Conservation (phyloP, 176 grass and related monocot genomes). For the Juncus effusus region DNA sequence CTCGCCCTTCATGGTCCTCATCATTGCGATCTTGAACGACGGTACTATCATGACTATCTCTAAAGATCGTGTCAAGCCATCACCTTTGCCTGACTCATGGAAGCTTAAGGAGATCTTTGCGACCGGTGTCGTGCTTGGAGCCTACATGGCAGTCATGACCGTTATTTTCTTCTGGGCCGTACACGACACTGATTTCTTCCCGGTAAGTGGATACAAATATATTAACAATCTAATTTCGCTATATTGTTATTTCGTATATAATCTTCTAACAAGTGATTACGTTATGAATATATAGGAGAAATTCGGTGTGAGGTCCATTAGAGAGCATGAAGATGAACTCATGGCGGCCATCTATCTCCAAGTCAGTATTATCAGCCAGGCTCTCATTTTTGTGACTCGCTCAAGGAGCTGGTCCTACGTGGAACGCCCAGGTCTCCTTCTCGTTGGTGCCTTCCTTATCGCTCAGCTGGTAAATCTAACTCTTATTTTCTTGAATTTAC, state of each 20-base stretch:
- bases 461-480: slow-evolving; percentile 33
- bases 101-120: slow-evolving; percentile 91
- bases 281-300: slow-evolving; percentile 18
- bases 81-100: slow-evolving; percentile 88
- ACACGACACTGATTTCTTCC: slow-evolving; percentile 75
- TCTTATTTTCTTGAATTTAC: neutral
- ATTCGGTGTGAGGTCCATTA: slow-evolving; percentile 41
- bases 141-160: slow-evolving; percentile 84
- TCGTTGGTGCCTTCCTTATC: slow-evolving; percentile 31
- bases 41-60: slow-evolving; percentile 99
- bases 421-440: slow-evolving; percentile 40
- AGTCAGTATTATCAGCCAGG: slow-evolving; percentile 52
- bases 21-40: slow-evolving; percentile 95
- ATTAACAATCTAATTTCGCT: no score
- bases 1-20: slow-evolving; percentile 96
- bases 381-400: slow-evolving; percentile 52
- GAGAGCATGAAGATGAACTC: slow-evolving; percentile 25
- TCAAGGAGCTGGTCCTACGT: slow-evolving; percentile 51
- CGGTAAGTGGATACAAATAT: slow-evolving; percentile 19
- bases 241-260: no score
- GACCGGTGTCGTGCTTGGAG: slow-evolving; percentile 78
- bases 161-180: slow-evolving; percentile 84
- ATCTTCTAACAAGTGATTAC: neutral
- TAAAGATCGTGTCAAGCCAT: slow-evolving; percentile 95
- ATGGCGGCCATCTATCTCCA: slow-evolving; percentile 47